Base-by-base conservation (phyloP, 768 basidiomycete genomes). In the Trametes cinnabarina region DNA sequence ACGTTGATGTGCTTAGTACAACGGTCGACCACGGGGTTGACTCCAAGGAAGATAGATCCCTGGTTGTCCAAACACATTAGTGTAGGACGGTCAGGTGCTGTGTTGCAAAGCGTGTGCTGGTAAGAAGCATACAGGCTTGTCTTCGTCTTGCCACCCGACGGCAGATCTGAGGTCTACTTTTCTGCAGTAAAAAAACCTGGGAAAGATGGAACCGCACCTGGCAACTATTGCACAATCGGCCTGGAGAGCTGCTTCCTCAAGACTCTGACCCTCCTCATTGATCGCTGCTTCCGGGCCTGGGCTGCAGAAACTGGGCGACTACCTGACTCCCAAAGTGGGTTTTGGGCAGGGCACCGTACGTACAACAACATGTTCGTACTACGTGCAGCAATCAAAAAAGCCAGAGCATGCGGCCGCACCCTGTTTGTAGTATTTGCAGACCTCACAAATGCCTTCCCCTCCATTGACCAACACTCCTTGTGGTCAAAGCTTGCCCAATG, bases 401-500 rank as follows among this genome's bases (percentile, higher is more conserved):
- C 65, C 0, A 51, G 56, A 7, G 26, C 57, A 0, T 7, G 28
- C 10, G 58, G 61, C 0, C 32, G 56, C 7, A 52, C 66, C 0
- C 60, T 69, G 1, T 71, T 54, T 37, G 63, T 66, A 8, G 64
- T 63, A 10, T 65, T 62, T 47, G 37, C 69, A 0, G 68, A 71
- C 55, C 56, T 71, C 2, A 69, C 57, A 12, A 74, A 76, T 65
- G 73, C 73, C 10, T 76, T 74, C 56, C 74, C 74, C 0, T 74
- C 69, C 0, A 68, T 68, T 1, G 66, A 75, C 40, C 64, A 67
- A 20, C 55, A 69, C 4, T 68, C 71, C 0, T 62, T 74, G 0
- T 74, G 73, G 73, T n/a, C 65, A 1, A 73, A 74, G 47, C 62
- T 74, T 2, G 37, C 30, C 30, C 17, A 26, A 2, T 30, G 43